A percentile compares a stretch with the other conserved stretches of the same genome.
Evolutionary conservation across 1,139 yeast species (phyloP).

Genomic region (Taiozyma onychis): DNA sequence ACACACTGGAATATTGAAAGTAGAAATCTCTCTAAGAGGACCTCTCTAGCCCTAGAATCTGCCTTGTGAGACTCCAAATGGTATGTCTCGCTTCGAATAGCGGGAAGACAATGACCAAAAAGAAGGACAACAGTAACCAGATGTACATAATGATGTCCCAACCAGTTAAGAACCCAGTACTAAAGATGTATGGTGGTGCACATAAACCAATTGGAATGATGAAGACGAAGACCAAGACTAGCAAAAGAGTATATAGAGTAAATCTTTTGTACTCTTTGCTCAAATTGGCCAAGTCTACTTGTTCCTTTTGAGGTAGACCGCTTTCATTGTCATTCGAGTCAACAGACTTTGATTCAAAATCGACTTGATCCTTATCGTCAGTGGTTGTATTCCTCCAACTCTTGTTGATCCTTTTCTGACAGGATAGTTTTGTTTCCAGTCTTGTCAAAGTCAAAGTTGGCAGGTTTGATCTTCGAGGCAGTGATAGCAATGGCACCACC

Average conservation of each 20-base stretch:
- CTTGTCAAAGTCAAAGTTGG: slow-evolving; percentile 31
- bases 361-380: background rate
- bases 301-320: slow-evolving; percentile 10
- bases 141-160: slow-evolving; percentile 22
- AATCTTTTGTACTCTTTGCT: slow-evolving; percentile 17
- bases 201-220: slow-evolving; percentile 27
- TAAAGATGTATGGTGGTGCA: slow-evolving; percentile 27
- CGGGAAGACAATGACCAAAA: slow-evolving; percentile 26
- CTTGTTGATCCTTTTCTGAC: slow-evolving; percentile 10
- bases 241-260: slow-evolving; percentile 8
- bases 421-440: slow-evolving; percentile 33
- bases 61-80: slow-evolving; percentile 5
- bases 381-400: background rate
- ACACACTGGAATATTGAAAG: background rate
- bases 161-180: slow-evolving; percentile 25
- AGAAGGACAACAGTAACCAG: slow-evolving; percentile 28
- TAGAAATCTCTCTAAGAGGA: background rate
- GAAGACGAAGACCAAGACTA: slow-evolving; percentile 19
- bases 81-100: slow-evolving; percentile 23
- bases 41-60: background rate
- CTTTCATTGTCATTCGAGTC: slow-evolving; percentile 2
- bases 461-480: slow-evolving; percentile 31
- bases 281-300: slow-evolving; percentile 8
- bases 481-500: slow-evolving; percentile 31
- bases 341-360: background rate